These are phyloP conservation scores for Agrostemma githago DNA, from an alignment of 148 eudicot genomes.

Conservation along the genomic window DNA sequence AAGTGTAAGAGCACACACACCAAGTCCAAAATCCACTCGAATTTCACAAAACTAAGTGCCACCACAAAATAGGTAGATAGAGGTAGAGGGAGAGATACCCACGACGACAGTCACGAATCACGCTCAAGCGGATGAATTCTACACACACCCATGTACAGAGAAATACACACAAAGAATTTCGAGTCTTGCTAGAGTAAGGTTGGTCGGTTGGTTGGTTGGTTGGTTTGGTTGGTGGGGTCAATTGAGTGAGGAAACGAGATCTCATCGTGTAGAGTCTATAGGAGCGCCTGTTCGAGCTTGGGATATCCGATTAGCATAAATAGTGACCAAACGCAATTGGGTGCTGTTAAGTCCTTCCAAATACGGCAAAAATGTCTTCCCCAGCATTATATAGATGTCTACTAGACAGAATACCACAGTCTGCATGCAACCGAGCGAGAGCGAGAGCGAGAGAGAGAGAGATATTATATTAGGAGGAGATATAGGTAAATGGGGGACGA, in stretches of 20 bases:
- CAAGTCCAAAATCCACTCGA: constrained; percentile 11
- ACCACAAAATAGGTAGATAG: neutral
- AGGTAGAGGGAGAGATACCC: constrained; percentile 13
- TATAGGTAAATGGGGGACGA: neutral
- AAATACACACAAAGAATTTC: constrained; percentile 32
- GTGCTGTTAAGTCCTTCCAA: constrained; percentile 94
- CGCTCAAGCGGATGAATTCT: constrained; percentile 6
- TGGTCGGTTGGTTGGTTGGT: too few species aligned
- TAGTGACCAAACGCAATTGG: constrained; percentile 85
- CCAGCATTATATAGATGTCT: constrained; percentile 93
- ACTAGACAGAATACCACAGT: constrained; percentile 97
- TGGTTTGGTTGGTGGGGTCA: too few species aligned
- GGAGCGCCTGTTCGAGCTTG: constrained; percentile 84
- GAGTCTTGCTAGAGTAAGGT: constrained; percentile 15
- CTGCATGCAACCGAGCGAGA: constrained; percentile 48
- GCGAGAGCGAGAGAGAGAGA: too few species aligned
- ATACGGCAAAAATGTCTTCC: constrained; percentile 86
- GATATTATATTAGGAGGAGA: neutral
- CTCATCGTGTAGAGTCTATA: constrained; percentile 47
- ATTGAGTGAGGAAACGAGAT: neutral
- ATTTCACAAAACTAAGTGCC: constrained; percentile 12
- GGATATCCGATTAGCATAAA: constrained; percentile 92
- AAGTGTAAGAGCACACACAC: neutral
- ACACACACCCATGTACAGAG: constrained; percentile 48
- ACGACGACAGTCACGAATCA: neutral